Evolutionary conservation across 106 monocot species (phyloP).

Genomic region (Allium cepa): DNA sequence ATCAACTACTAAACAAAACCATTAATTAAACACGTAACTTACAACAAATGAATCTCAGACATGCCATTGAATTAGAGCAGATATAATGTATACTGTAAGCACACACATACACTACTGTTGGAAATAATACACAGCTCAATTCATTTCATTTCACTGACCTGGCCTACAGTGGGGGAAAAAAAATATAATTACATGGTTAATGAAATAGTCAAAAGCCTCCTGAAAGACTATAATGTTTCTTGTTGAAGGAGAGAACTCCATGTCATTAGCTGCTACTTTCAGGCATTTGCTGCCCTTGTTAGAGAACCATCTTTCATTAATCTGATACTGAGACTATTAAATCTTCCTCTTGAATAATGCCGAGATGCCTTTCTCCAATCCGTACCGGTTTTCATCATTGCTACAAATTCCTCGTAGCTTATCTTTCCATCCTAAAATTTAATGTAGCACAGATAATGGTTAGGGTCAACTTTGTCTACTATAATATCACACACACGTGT

Average conservation of each 20-base stretch:
- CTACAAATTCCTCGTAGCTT: conserved; percentile 22
- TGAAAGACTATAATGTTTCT: background rate
- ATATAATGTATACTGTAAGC: too few relatives aligned
- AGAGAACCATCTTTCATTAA: conserved; percentile 23
- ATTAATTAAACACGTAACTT: too few relatives aligned
- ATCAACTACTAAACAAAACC: too few relatives aligned
- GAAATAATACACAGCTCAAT: too few relatives aligned
- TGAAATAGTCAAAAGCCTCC: conserved; percentile 2
- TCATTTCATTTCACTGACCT: too few relatives aligned
- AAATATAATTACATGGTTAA: conserved; percentile 8
- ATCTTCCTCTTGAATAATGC: conserved; percentile 24
- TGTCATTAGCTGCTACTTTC: background rate
- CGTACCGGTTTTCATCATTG: conserved; percentile 27
- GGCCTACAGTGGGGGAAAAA: background rate
- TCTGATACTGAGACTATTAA: conserved; percentile 28
- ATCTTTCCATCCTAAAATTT: conserved; percentile 18
- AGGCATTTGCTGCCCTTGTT: conserved; percentile 3
- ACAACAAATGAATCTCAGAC: too few relatives aligned
- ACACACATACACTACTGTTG: too few relatives aligned
- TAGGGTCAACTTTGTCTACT: too few relatives aligned
- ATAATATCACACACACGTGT: too few relatives aligned
- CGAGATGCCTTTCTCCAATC: conserved; percentile 29
- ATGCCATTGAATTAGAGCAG: too few relatives aligned
- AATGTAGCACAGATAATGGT: too few relatives aligned
- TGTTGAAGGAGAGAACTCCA: background rate